Evolutionary conservation across 148 eudicot species (phyloP).

Genomic region (Tetragonia tetragonoides): DNA sequence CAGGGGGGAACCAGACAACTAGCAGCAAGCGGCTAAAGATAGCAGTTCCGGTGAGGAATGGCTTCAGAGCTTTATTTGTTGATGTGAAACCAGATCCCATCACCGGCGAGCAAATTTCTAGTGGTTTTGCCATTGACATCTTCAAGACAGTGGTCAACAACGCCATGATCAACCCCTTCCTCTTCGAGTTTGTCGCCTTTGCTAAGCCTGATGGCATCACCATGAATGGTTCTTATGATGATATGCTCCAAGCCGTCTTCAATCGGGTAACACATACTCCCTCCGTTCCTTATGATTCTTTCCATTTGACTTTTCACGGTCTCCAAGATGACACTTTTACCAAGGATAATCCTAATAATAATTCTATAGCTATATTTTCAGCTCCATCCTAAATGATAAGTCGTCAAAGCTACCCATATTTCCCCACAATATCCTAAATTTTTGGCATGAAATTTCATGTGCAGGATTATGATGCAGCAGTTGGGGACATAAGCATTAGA

Average conservation of each 20-base stretch:
- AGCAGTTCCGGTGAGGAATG: constrained; percentile 21
- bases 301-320: too few relatives aligned
- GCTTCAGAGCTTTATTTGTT: constrained; percentile 23
- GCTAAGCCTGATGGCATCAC: constrained; percentile 19
- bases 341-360: too few relatives aligned
- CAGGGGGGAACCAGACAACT: neutral
- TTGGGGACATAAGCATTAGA: constrained; percentile 23
- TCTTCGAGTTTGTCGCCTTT: constrained; percentile 15
- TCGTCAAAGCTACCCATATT: too few relatives aligned
- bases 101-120: neutral
- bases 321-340: too few relatives aligned
- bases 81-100: constrained; percentile 1
- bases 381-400: too few relatives aligned
- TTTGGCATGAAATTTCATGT: neutral
- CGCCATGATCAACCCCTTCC: neutral
- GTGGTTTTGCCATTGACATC: constrained; percentile 25
- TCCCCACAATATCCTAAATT: neutral
- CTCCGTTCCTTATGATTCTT: too few relatives aligned
- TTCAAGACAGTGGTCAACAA: constrained; percentile 13
- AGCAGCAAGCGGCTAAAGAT: constrained; percentile 10
- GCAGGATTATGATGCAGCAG: constrained; percentile 27
- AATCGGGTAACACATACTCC: constrained; percentile 4
- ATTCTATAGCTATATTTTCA: too few relatives aligned
- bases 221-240: constrained; percentile 29
- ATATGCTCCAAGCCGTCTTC: constrained; percentile 21